phyloP scores from a whole-genome alignment of 1,284 basidiomycete species.

The Pseudozyma pruni region DNA sequence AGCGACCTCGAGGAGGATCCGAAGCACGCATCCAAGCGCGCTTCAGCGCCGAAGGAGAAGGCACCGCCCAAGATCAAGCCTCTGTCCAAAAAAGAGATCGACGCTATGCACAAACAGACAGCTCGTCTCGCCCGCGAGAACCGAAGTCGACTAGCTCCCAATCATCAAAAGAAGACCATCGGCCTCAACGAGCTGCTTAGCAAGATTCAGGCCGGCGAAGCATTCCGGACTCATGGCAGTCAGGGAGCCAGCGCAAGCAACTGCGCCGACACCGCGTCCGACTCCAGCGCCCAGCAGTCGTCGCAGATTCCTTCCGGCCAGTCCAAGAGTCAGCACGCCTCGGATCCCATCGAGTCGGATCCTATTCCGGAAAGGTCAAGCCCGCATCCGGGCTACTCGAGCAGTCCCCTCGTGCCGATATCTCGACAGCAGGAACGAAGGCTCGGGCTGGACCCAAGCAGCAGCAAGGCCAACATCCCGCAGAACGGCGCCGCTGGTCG shows the following conservation, averaged over 20 bases:
- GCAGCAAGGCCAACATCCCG: constrained; percentile 13
- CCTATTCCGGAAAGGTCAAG: constrained; percentile 38
- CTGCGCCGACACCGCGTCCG: constrained; percentile 11
- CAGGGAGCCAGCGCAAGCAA: neutral
- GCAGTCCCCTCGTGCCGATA: constrained; percentile 39
- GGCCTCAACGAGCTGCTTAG: constrained; percentile 52
- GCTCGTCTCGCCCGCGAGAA: constrained; percentile 58
- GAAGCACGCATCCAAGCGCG: constrained; percentile 26
- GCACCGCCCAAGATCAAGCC: constrained; percentile 41
- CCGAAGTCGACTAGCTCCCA: constrained; percentile 25
- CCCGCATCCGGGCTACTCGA: constrained; percentile 20
- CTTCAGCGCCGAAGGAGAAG: constrained; percentile 22
- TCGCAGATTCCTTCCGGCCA: constrained; percentile 42
- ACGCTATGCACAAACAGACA: constrained; percentile 57
- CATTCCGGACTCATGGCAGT: neutral
- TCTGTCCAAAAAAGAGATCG: constrained; percentile 57
- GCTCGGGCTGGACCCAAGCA: constrained; percentile 24
- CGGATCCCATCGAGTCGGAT: constrained; percentile 49
- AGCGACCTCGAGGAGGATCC: constrained; percentile 34
- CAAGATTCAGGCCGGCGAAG: constrained; percentile 44
- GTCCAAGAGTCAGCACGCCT: constrained; percentile 42
- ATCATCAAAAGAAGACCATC: constrained; percentile 50
- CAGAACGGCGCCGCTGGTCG: constrained; percentile 10
- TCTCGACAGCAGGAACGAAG: constrained; percentile 34
- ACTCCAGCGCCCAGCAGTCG: constrained; percentile 18